Conservation (phyloP, 495 filamentous ascomycete genomes). For the Eremomyces bilateralis region DNA sequence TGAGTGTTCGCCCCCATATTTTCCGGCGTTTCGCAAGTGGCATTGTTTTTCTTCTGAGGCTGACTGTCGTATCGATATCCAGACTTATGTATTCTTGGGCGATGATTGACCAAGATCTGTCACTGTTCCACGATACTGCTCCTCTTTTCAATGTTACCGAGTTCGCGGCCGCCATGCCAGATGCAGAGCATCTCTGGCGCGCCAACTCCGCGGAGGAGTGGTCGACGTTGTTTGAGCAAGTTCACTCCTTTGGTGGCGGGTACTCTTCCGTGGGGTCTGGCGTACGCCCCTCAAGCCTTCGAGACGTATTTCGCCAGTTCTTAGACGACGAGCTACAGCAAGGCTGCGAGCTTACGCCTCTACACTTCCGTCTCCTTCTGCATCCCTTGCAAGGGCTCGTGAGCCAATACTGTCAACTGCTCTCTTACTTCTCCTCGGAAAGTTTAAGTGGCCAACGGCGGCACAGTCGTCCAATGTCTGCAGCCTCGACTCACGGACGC, state of each 20-base stretch:
- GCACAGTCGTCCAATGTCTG: slow-evolving; percentile 19
- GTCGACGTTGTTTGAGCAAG: slow-evolving; percentile 26
- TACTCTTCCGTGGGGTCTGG: slow-evolving; percentile 21
- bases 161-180: slow-evolving; percentile 34
- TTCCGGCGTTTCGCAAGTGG: background rate
- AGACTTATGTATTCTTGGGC: slow-evolving; percentile 43
- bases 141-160: slow-evolving; percentile 35
- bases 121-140: slow-evolving; percentile 36
- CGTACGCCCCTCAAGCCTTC: slow-evolving; percentile 26
- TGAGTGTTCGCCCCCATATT: slow-evolving; percentile 12
- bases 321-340: slow-evolving; percentile 19
- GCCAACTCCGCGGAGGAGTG: slow-evolving; percentile 23
- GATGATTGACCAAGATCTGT: slow-evolving; percentile 43
- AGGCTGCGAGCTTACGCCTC: slow-evolving; percentile 19
- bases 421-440: slow-evolving; percentile 21
- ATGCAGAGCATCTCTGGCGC: slow-evolving; percentile 31
- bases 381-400: slow-evolving; percentile 21
- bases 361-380: slow-evolving; percentile 20
- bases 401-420: slow-evolving; percentile 19
- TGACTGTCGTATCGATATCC: slow-evolving; percentile 1
- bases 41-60: too few species aligned
- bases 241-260: slow-evolving; percentile 24
- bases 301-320: slow-evolving; percentile 31
- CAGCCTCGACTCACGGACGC: slow-evolving; percentile 26
- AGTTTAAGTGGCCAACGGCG: too few species aligned